These are phyloP conservation scores for Botrytis squamosa DNA, from an alignment of 2,329 filamentous ascomycete species.

Conservation along the genomic window DNA sequence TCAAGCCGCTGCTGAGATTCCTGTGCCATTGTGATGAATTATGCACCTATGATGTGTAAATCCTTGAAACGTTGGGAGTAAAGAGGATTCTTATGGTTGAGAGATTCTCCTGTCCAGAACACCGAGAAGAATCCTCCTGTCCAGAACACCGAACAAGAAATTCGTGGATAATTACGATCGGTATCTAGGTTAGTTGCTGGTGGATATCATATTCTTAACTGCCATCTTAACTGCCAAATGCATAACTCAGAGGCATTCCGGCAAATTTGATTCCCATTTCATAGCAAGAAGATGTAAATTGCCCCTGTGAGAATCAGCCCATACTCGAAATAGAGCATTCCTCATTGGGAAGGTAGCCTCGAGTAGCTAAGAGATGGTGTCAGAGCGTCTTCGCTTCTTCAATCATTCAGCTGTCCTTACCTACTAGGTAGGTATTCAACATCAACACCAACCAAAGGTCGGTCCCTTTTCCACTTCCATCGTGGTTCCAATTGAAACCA, in stretches of 20 bases:
- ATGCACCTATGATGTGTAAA: no score
- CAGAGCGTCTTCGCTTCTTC: background rate
- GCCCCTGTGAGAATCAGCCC: background rate
- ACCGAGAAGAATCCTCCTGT: background rate
- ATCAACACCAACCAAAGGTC: background rate
- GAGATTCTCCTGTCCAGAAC: background rate
- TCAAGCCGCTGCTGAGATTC: background rate
- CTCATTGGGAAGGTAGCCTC: background rate
- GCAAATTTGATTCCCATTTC: background rate
- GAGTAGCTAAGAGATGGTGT: background rate
- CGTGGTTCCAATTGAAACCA: background rate
- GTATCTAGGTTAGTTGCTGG: background rate
- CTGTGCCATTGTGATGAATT: background rate
- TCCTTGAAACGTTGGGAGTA: background rate
- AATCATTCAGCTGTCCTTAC: background rate
- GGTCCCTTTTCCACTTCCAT: background rate
- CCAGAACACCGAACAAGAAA: background rate
- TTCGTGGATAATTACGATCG: background rate
- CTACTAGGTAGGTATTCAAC: background rate
- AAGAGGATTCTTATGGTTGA: background rate
- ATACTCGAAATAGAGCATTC: background rate
- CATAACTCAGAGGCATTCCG: background rate
- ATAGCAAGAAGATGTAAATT: background rate
- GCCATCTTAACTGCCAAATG: background rate
- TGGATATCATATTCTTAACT: background rate